Percentiles rank a stretch among this genome's conserved stretches.
phyloP scores from a whole-genome alignment of 441 rosid species.

The Populus hybrid region DNA sequence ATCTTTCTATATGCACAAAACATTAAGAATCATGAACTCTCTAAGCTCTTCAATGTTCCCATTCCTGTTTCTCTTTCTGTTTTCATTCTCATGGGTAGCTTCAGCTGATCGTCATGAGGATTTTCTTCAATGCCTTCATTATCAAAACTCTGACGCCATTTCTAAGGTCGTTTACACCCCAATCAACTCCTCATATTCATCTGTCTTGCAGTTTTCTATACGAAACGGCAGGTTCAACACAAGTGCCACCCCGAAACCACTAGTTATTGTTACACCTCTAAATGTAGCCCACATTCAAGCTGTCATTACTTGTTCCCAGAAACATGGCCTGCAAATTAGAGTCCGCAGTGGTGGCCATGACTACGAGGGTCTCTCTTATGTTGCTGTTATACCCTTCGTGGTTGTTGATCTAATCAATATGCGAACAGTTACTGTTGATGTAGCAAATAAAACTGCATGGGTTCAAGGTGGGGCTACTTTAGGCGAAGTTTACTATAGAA shows the following conservation, averaged over 20 bases:
- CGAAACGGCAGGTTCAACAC: slow-evolving; percentile 33
- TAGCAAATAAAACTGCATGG: background rate
- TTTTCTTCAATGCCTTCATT: slow-evolving; percentile 14
- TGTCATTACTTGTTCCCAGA: slow-evolving; percentile 25
- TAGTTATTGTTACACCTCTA: slow-evolving; percentile 19
- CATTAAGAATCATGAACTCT: background rate
- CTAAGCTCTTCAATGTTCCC: background rate
- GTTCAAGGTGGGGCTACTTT: background rate
- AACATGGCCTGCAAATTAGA: slow-evolving; percentile 17
- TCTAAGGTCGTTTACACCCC: slow-evolving; percentile 4
- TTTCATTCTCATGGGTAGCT: background rate
- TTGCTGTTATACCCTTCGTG: slow-evolving; percentile 9
- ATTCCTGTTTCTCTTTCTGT: background rate
- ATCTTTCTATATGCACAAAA: background rate
- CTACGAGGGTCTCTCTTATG: slow-evolving; percentile 26
- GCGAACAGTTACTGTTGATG: background rate
- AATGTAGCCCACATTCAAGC: slow-evolving; percentile 26
- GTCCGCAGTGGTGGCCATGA: slow-evolving; percentile 42
- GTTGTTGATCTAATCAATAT: slow-evolving; percentile 19
- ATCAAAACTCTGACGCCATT: slow-evolving; percentile 1
- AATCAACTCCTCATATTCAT: slow-evolving; percentile 20
- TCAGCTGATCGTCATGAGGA: background rate
- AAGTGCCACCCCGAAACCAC: slow-evolving; percentile 12
- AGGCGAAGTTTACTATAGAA: background rate
- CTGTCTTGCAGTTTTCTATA: slow-evolving; percentile 17